Conservation (phyloP, 495 filamentous ascomycete species). For the Aspergillus mulundensis region DNA sequence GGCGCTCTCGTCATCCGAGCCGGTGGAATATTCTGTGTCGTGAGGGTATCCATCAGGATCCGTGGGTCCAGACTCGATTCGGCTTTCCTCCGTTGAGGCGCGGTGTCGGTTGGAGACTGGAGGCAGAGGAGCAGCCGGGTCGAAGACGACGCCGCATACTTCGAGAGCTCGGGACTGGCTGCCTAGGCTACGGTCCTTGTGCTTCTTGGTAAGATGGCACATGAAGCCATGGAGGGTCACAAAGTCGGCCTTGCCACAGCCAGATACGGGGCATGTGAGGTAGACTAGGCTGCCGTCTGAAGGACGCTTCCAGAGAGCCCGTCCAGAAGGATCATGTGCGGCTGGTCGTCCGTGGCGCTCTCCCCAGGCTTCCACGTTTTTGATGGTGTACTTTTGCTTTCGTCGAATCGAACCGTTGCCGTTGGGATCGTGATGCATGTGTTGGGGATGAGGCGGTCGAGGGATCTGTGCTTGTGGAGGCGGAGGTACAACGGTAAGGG, state of each 20-base stretch:
- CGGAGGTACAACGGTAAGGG: constrained; percentile 35
- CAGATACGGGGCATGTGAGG: constrained; percentile 41
- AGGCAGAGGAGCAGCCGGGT: constrained; percentile 39
- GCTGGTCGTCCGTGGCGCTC: constrained; percentile 46
- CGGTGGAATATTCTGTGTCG: constrained; percentile 36
- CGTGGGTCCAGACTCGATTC: constrained; percentile 25
- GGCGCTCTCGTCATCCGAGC: constrained; percentile 28
- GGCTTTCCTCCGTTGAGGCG: constrained; percentile 39
- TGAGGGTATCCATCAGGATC: constrained; percentile 31
- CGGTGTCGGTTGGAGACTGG: constrained; percentile 35
- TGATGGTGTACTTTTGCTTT: constrained; percentile 50
- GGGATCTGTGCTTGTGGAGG: constrained; percentile 27
- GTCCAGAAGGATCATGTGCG: constrained; percentile 42
- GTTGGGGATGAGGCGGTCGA: constrained; percentile 24
- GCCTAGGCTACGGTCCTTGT: constrained; percentile 46
- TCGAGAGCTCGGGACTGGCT: constrained; percentile 46
- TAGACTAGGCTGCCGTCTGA: constrained; percentile 47
- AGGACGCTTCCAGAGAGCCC: constrained; percentile 44
- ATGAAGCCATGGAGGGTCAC: constrained; percentile 47
- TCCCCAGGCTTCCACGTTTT: constrained; percentile 49
- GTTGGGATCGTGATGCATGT: constrained; percentile 29
- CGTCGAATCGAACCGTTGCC: constrained; percentile 35
- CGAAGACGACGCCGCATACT: constrained; percentile 43
- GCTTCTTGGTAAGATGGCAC: constrained; percentile 49
- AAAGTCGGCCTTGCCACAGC: constrained; percentile 45